phyloP scores from a whole-genome alignment of 2,329 filamentous ascomycete species.

The Aureobasidium uvarum region DNA sequence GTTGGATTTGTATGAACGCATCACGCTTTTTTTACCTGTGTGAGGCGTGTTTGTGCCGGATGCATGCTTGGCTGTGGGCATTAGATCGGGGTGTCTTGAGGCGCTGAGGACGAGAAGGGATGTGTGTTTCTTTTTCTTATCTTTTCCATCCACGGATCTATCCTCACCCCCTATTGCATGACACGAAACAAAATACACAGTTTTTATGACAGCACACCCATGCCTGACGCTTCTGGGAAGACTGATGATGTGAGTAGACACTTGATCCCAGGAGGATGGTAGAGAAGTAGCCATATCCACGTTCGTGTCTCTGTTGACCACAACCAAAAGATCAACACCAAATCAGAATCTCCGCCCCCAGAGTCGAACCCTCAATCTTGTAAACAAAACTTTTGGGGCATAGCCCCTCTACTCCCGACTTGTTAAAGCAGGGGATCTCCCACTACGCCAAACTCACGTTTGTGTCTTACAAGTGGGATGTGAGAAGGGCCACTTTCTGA shows the following conservation, averaged over 20 bases:
- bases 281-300: not conserved
- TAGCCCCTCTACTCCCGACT: not conserved
- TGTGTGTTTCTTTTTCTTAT: slow-evolving; percentile 20
- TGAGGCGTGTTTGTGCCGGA: slow-evolving; percentile 8
- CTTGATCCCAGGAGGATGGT: not conserved
- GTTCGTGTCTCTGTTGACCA: not conserved
- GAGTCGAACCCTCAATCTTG: not conserved
- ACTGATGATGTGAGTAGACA: not conserved
- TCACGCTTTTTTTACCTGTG: slow-evolving; percentile 2
- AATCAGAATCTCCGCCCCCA: not conserved
- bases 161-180: slow-evolving; percentile 21
- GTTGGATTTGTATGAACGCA: slow-evolving; percentile 22
- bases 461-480: slow-evolving; percentile 20
- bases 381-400: not conserved
- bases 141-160: slow-evolving; percentile 13
- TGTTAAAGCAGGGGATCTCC: slow-evolving; percentile 12
- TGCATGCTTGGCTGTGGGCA: slow-evolving; percentile 24
- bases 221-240: too few species aligned
- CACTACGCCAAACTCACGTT: slow-evolving; percentile 14
- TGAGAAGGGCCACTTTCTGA: not conserved
- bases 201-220: slow-evolving; percentile 9
- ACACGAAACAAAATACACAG: slow-evolving; percentile 17
- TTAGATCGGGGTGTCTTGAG: slow-evolving; percentile 12
- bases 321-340: not conserved
- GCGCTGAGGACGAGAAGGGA: slow-evolving; percentile 20